Percentiles rank a stretch among this genome's conserved stretches.
Conservation (phyloP, 495 filamentous ascomycete species). For the Tuber umbilicatum region DNA sequence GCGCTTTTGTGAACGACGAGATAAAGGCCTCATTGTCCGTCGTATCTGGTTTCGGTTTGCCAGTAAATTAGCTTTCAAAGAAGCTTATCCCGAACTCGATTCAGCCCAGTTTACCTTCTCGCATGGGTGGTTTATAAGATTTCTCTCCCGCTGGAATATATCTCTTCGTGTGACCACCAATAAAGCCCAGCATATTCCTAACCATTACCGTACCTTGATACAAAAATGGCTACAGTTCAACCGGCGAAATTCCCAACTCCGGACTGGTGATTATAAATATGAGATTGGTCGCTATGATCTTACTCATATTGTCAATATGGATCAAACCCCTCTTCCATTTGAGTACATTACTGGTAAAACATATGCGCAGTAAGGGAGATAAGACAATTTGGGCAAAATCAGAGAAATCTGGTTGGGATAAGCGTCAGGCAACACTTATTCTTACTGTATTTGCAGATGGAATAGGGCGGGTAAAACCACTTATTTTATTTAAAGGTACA, state of each 20-base stretch:
- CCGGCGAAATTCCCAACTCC: not conserved
- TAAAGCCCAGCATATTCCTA: not conserved
- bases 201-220: not conserved
- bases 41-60: not conserved
- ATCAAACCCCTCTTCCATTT: conserved; percentile 8
- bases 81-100: not conserved
- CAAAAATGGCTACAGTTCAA: not conserved
- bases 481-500: not conserved
- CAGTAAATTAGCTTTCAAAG: not conserved
- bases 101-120: not conserved
- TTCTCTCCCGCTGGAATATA: not conserved
- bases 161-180: not conserved
- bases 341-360: conserved; percentile 7
- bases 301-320: conserved; percentile 5
- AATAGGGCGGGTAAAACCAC: not conserved
- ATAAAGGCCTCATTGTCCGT: not conserved
- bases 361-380: not conserved
- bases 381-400: conserved; percentile 4
- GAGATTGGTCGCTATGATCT: not conserved
- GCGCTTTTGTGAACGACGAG: not conserved
- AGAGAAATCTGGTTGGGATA: conserved; percentile 6
- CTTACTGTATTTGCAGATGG: conserved; percentile 9
- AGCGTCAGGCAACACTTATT: not conserved
- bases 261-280: not conserved
- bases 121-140: not conserved